Percentiles rank a stretch among this genome's conserved stretches.
Conservation (phyloP, 2,329 filamentous ascomycete genomes). For the Penicillium sp. region DNA sequence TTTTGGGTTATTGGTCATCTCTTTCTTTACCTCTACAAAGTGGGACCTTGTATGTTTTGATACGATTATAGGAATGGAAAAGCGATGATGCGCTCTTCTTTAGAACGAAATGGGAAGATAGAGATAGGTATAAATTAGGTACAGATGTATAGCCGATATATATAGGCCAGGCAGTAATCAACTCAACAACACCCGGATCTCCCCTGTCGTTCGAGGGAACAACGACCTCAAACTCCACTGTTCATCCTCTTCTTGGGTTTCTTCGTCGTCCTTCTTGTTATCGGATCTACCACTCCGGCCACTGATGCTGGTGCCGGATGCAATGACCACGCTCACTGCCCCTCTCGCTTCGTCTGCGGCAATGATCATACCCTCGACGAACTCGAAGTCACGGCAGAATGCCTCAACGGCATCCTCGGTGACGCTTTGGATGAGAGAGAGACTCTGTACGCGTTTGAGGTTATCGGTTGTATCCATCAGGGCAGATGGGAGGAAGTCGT, state of each 20-base stretch:
- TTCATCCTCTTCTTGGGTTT: conserved; percentile 36
- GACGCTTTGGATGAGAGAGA: conserved; percentile 68
- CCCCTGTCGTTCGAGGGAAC: conserved; percentile 63
- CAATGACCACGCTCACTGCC: conserved; percentile 34
- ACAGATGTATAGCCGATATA: neutral
- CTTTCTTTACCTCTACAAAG: neutral
- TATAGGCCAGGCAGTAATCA: conserved; percentile 30
- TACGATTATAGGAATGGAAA: conserved; percentile 4
- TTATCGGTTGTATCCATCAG: conserved; percentile 88
- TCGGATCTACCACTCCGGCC: conserved; percentile 20
- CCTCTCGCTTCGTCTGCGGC: conserved; percentile 55
- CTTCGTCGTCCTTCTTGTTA: conserved; percentile 29
- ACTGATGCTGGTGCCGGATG: conserved; percentile 25
- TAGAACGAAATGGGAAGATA: neutral
- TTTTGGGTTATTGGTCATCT: neutral
- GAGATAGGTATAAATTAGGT: neutral
- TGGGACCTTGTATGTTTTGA: neutral
- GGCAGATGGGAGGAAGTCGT: conserved; percentile 88
- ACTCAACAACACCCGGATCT: conserved; percentile 63
- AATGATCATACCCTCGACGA: conserved; percentile 61
- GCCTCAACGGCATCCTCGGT: conserved; percentile 78
- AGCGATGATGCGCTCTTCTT: neutral
- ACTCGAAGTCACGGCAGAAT: conserved; percentile 84
- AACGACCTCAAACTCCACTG: conserved; percentile 51
- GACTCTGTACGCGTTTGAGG: conserved; percentile 70